Conservation (phyloP, 345 rosid genomes). For the Mercurialis annua region DNA sequence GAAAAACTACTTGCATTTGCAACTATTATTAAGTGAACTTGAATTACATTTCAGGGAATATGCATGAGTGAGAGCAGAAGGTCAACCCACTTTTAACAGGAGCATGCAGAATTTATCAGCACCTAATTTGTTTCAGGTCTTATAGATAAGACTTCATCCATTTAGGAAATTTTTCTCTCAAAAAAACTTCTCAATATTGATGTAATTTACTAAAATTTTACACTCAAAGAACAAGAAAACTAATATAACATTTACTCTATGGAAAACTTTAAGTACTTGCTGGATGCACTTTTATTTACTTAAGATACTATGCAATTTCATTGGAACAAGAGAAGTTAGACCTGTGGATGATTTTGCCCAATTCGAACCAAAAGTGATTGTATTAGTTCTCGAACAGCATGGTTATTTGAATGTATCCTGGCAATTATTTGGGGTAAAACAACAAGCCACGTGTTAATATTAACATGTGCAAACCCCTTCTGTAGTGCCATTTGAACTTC, state of each 20-base stretch:
- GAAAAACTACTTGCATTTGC: neutral
- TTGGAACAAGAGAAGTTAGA: conserved; percentile 24
- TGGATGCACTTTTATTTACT: neutral
- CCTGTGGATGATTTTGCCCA: conserved; percentile 98
- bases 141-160: neutral
- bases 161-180: neutral
- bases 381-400: conserved; percentile 87
- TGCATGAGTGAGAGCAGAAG: neutral
- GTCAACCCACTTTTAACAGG: neutral
- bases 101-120: neutral
- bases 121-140: neutral
- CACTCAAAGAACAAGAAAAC: neutral
- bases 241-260: neutral
- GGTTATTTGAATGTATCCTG: conserved; percentile 95
- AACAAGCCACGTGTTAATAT: conserved; percentile 95
- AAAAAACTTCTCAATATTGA: neutral
- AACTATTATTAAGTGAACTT: neutral
- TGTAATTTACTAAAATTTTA: neutral
- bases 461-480: conserved; percentile 82
- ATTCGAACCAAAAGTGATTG: conserved; percentile 93
- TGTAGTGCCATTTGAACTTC: conserved; percentile 88
- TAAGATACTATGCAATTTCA: neutral
- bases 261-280: neutral
- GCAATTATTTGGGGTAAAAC: conserved; percentile 99
- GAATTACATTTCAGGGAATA: neutral